Evolutionary conservation across 352 stramenopile species (phyloP), one percentile per base, ranked within the genome.

Genomic region (Pythium dissotocum): DNA sequence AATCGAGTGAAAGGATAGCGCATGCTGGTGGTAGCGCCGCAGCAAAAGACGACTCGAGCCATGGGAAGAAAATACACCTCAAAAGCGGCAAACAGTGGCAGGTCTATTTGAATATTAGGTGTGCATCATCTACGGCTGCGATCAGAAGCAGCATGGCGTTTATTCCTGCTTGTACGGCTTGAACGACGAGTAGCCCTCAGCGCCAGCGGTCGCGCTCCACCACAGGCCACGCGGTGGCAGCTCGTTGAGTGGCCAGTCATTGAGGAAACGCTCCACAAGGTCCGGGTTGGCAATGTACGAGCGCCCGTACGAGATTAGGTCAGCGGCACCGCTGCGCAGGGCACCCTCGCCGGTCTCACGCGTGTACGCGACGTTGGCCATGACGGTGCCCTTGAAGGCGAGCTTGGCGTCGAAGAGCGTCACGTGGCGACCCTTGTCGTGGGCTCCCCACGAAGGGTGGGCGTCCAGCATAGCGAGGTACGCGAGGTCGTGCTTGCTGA

Each of bases 261-360:
- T 56, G 68, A 77, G 10, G 80, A 49, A 21, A 63, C 75, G 13
- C 86, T 74, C 48, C 3, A 69, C 66, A 14, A 84, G 53, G 56
- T 83, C 76, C 38, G 77, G 77, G 59, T 80, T 84, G 12, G 75
- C 62, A 30, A 84, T 82, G 64, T 75, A 84, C 48, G 54, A 65
- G 3, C 73, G 70, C 1, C 76, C 76, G 59, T 74, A 82, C 14
- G 42, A 67, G 2, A 82, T 65, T 0, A 65, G 44, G 44, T 82
- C 76, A 16, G 57, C 69, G 12, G 63, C 61, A 18, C 57, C 77
- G 4, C 36, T 68, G 12, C 30, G 38, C 14, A 82, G 35, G 12
- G 55, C 68, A 7, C 51, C 67, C 13, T 75, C 70, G 5, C 58
- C 73, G 6, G 56, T 73, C 13, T 69, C 60, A 12, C 57, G 59